Percentiles rank a stretch among this genome's conserved stretches.
Evolutionary conservation across 1,284 basidiomycete species (phyloP).

Genomic region (Leccinum fuscescens): DNA sequence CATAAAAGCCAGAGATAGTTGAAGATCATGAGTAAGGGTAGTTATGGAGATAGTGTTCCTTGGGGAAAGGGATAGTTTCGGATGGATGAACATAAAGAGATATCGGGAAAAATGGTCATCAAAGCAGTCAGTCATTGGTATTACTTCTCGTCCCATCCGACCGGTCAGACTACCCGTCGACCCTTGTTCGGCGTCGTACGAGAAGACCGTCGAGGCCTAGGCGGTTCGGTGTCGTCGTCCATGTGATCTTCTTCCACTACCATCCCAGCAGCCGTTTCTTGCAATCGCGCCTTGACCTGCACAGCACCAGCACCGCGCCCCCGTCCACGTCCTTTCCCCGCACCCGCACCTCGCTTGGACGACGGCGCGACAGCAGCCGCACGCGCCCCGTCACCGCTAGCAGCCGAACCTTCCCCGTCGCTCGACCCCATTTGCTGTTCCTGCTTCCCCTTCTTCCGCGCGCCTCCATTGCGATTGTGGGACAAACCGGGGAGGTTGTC

Average conservation of each 20-base stretch:
- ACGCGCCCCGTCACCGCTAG: slow-evolving; percentile 8
- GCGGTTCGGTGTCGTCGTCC: slow-evolving; percentile 20
- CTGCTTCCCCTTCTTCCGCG: slow-evolving; percentile 28
- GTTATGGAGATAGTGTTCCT: background rate
- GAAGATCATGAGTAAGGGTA: background rate
- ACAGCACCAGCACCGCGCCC: slow-evolving; percentile 17
- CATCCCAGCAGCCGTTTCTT: slow-evolving; percentile 30
- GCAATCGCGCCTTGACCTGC: slow-evolving; percentile 19
- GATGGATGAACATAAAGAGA: slow-evolving; percentile 1
- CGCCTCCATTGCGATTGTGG: slow-evolving; percentile 6
- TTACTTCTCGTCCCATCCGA: background rate
- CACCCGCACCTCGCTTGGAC: slow-evolving; percentile 20
- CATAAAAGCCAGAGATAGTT: background rate
- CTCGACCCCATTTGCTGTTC: background rate
- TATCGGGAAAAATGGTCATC: slow-evolving; percentile 2
- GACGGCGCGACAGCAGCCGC: background rate
- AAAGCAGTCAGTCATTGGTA: background rate
- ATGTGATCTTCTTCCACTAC: slow-evolving; percentile 32
- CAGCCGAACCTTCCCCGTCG: slow-evolving; percentile 20
- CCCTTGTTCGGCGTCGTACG: slow-evolving; percentile 25
- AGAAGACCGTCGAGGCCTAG: slow-evolving; percentile 26
- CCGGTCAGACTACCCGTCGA: slow-evolving; percentile 11
- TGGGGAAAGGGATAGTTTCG: background rate
- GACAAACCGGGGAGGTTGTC: slow-evolving; percentile 7
- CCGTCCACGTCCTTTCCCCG: slow-evolving; percentile 21